phyloP scores from a whole-genome alignment of 495 filamentous ascomycete species.

The Aspergillus egyptiacus region DNA sequence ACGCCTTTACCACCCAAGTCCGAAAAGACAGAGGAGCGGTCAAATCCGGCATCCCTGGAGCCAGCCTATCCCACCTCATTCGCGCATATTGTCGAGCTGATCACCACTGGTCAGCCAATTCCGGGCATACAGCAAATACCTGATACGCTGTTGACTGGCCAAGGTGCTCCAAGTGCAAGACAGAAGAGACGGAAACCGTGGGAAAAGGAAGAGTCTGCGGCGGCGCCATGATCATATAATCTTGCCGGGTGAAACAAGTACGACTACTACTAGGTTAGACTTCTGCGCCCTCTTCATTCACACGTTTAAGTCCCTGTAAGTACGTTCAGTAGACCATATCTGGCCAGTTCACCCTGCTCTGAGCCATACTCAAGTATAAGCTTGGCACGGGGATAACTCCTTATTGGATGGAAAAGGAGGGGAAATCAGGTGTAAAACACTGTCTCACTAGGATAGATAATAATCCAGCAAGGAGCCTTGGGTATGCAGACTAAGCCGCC shows the following conservation, averaged over 20 bases:
- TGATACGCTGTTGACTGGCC: slow-evolving; percentile 65
- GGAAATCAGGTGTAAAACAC: slow-evolving; percentile 1
- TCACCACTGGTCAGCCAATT: slow-evolving; percentile 76
- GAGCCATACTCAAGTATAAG: no score
- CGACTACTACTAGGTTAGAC: neutral
- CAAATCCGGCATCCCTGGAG: slow-evolving; percentile 18
- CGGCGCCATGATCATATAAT: neutral
- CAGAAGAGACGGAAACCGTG: slow-evolving; percentile 68
- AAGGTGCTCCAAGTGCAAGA: slow-evolving; percentile 47
- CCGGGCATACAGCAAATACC: slow-evolving; percentile 90
- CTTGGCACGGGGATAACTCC: no score
- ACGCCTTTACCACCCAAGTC: neutral
- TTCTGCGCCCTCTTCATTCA: neutral
- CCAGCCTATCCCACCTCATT: slow-evolving; percentile 81
- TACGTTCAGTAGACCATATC: no score
- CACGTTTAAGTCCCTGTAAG: no score
- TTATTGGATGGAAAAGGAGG: no score
- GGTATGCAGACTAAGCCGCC: slow-evolving; percentile 17
- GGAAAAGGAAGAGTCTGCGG: slow-evolving; percentile 49
- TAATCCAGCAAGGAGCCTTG: slow-evolving; percentile 10
- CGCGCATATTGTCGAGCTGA: slow-evolving; percentile 80
- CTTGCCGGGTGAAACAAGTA: neutral
- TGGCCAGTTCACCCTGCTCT: no score
- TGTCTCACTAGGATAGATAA: slow-evolving; percentile 8
- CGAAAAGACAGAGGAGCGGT: neutral